Conservation (phyloP, 1,139 yeast genomes). For the Sugiyamaella pinicola region DNA sequence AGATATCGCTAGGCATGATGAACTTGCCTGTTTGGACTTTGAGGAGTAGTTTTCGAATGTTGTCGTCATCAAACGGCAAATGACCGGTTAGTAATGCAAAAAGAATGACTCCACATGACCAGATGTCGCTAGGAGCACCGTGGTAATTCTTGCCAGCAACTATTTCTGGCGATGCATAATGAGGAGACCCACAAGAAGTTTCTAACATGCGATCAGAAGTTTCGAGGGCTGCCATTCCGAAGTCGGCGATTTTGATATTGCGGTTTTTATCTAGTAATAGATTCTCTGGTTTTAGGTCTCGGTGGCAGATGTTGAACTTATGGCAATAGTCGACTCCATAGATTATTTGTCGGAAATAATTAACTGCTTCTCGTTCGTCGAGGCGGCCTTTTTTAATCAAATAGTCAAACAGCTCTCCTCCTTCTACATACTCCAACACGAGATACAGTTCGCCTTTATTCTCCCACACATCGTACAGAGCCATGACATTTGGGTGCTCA, state of each 20-base stretch:
- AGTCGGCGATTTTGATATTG: conserved; percentile 95
- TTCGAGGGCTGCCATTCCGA: conserved; percentile 99
- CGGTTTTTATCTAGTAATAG: conserved; percentile 80
- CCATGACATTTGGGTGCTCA: conserved; percentile 91
- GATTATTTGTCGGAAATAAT: conserved; percentile 88
- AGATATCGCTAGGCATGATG: conserved; percentile 77
- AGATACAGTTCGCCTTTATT: conserved; percentile 84
- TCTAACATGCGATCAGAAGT: conserved; percentile 81
- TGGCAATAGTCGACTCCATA: conserved; percentile 93
- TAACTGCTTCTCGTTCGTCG: conserved; percentile 86
- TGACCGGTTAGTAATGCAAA: conserved; percentile 94
- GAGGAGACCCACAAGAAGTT: conserved; percentile 98
- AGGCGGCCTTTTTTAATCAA: conserved; percentile 84
- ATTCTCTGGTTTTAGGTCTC: conserved; percentile 96
- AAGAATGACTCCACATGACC: conserved; percentile 97
- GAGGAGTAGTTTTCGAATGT: conserved; percentile 77
- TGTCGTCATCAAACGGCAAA: conserved; percentile 95
- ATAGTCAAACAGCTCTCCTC: conserved; percentile 94
- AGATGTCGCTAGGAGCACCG: conserved; percentile 95
- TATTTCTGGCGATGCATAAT: conserved; percentile 97
- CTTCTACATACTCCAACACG: conserved; percentile 93
- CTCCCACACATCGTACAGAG: conserved; percentile 98
- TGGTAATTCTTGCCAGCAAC: conserved; percentile 93
- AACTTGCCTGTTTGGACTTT: conserved; percentile 92
- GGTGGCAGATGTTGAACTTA: conserved; percentile 84